Conservation (phyloP, 2,329 filamentous ascomycete species). For the Aspergillus aculeatus region DNA sequence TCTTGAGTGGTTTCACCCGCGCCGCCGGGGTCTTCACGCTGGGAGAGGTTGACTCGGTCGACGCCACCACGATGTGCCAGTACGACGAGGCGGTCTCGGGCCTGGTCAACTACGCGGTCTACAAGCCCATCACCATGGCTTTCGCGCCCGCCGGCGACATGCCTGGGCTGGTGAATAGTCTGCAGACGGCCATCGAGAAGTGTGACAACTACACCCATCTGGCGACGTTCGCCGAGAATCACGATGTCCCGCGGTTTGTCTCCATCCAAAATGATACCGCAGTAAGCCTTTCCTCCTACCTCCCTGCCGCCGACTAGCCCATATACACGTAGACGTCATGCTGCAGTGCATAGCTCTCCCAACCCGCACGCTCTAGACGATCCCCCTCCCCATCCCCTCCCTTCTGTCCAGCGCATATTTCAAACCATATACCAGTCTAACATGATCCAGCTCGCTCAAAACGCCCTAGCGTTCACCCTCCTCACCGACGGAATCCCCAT, state of each 20-base stretch:
- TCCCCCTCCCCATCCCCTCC: too few relatives aligned
- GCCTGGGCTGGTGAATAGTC: constrained; percentile 21
- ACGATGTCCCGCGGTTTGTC: constrained; percentile 57
- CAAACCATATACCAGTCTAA: too few relatives aligned
- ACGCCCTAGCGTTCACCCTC: constrained; percentile 61
- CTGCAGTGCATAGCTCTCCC: too few relatives aligned
- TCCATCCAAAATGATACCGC: constrained; percentile 54
- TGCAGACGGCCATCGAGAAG: constrained; percentile 23
- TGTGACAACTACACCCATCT: constrained; percentile 48
- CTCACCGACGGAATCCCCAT: constrained; percentile 61
- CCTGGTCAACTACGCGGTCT: constrained; percentile 49
- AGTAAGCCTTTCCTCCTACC: constrained; percentile 15
- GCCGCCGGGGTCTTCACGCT: constrained; percentile 44
- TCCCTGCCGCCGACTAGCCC: too few relatives aligned
- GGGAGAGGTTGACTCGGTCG: constrained; percentile 45
- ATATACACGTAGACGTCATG: too few relatives aligned
- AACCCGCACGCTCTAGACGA: too few relatives aligned
- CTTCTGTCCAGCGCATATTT: too few relatives aligned
- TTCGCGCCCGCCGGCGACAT: constrained; percentile 34
- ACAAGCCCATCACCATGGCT: constrained; percentile 31
- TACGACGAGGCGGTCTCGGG: constrained; percentile 45
- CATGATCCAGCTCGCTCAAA: constrained; percentile 51
- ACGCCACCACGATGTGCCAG: constrained; percentile 36
- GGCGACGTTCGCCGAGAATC: constrained; percentile 59
- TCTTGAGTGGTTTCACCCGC: constrained; percentile 38